Percentiles rank a stretch among this genome's conserved stretches.
phyloP scores from a whole-genome alignment of 345 rosid genomes.

The Eucalyptus coolabah region DNA sequence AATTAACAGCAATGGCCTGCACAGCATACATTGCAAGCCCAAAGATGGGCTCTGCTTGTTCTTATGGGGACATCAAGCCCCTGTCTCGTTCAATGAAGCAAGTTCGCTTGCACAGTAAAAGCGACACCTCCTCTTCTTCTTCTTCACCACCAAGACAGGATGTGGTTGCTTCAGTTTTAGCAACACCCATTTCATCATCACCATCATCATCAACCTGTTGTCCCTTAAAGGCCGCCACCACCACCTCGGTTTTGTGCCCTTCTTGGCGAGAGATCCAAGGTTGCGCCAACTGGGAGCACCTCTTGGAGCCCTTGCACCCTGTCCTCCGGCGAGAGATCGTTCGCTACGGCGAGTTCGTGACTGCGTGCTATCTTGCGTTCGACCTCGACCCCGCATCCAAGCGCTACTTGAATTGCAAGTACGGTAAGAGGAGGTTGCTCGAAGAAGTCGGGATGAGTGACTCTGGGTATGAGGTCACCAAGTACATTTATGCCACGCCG shows the following conservation, averaged over 20 bases:
- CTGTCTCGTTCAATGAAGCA: background rate
- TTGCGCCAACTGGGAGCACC: conserved; percentile 65
- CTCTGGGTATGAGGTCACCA: conserved; percentile 64
- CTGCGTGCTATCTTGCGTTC: conserved; percentile 75
- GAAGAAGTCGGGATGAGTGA: conserved; percentile 36
- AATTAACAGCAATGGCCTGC: background rate
- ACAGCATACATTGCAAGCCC: background rate
- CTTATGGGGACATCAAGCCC: background rate
- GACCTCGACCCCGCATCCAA: conserved; percentile 64
- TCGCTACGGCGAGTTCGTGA: conserved; percentile 67
- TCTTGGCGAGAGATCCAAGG: conserved; percentile 83
- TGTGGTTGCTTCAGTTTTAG: background rate
- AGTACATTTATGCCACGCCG: conserved; percentile 85
- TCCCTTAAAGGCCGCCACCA: background rate
- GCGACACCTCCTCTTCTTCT: background rate
- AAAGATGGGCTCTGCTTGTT: background rate
- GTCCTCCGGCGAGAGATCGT: conserved; percentile 65
- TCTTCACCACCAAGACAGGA: background rate
- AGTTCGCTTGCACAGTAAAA: background rate
- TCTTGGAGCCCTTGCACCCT: conserved; percentile 71
- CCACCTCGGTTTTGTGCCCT: background rate
- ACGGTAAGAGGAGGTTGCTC: conserved; percentile 48
- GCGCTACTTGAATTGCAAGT: conserved; percentile 83
- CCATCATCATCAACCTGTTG: background rate
- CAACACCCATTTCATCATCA: background rate